Evolutionary conservation across 257 asterid species (phyloP).

Genomic region (Thymus quinquecostatus): DNA sequence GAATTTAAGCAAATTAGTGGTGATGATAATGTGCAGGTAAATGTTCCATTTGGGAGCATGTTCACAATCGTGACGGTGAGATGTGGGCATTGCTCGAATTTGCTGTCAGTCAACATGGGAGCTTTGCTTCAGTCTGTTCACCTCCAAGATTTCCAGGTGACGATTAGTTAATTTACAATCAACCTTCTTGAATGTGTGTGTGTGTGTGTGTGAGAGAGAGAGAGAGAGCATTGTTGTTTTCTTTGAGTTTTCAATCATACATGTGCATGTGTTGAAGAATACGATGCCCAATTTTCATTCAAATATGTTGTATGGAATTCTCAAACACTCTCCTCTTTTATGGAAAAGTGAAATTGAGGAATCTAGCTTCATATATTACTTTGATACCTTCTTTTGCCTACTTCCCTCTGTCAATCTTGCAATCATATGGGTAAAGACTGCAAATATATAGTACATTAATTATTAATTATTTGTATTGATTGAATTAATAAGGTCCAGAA

Average conservation of each 20-base stretch:
- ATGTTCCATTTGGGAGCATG: slow-evolving; percentile 84
- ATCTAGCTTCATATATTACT: not conserved
- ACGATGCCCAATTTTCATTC: not conserved
- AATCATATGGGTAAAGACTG: too few species aligned
- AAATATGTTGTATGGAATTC: not conserved
- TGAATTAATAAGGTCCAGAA: slow-evolving; percentile 49
- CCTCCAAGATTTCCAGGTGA: slow-evolving; percentile 79
- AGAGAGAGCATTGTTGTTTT: not conserved
- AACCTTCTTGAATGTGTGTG: not conserved
- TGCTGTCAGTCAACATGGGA: slow-evolving; percentile 81
- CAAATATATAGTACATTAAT: too few species aligned
- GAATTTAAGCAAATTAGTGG: too few species aligned
- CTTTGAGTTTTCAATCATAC: not conserved
- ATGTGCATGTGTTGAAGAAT: not conserved
- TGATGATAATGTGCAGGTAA: slow-evolving; percentile 56
- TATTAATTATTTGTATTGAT: not conserved
- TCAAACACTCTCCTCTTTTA: too few species aligned
- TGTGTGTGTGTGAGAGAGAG: not conserved
- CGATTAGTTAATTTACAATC: too few species aligned
- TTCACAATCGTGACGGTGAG: slow-evolving; percentile 77
- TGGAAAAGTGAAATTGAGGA: not conserved
- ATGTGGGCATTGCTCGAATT: slow-evolving; percentile 90
- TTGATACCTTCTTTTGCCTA: too few species aligned
- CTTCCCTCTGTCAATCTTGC: too few species aligned
- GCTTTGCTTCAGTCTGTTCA: slow-evolving; percentile 71